Percentiles rank a stretch among this genome's conserved stretches.
Conservation (phyloP, 257 asterid species). For the Dorcoceras hygrometricum region DNA sequence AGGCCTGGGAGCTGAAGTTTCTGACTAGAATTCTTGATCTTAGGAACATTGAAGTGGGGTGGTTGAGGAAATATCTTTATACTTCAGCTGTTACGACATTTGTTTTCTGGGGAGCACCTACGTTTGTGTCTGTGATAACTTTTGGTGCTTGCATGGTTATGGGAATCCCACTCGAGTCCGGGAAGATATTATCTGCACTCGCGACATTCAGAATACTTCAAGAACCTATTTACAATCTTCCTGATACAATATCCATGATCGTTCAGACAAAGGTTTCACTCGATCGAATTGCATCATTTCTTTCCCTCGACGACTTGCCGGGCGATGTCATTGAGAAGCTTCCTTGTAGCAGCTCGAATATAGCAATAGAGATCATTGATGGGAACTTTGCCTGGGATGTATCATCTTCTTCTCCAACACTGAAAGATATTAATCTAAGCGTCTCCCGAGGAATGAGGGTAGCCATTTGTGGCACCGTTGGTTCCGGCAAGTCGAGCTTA, state of each 20-base stretch:
- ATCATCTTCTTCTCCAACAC: conserved; percentile 45
- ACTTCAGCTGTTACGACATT: conserved; percentile 49
- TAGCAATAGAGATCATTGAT: conserved; percentile 54
- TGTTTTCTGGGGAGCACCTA: conserved; percentile 78
- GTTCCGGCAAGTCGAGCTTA: conserved; percentile 91
- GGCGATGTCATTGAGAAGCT: conserved; percentile 56
- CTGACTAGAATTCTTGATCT: conserved; percentile 56
- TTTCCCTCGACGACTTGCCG: conserved; percentile 73
- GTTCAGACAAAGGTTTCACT: conserved; percentile 93
- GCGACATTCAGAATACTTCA: conserved; percentile 92
- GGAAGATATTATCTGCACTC: conserved; percentile 81
- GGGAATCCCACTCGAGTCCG: conserved; percentile 82
- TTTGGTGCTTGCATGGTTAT: conserved; percentile 73
- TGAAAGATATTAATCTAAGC: conserved; percentile 52
- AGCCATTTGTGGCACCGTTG: conserved; percentile 92
- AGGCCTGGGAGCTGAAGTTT: conserved; percentile 91
- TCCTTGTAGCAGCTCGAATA: conserved; percentile 42
- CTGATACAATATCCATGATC: conserved; percentile 77
- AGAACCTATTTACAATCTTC: conserved; percentile 73
- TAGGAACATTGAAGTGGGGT: conserved; percentile 56
- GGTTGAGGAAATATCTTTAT: conserved; percentile 66
- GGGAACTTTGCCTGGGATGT: conserved; percentile 78
- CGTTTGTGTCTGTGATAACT: conserved; percentile 65
- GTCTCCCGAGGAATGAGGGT: conserved; percentile 71
- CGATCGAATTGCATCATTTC: conserved; percentile 76